Conservation (phyloP, 2,329 filamentous ascomycete genomes). For the Penicillium sp. region DNA sequence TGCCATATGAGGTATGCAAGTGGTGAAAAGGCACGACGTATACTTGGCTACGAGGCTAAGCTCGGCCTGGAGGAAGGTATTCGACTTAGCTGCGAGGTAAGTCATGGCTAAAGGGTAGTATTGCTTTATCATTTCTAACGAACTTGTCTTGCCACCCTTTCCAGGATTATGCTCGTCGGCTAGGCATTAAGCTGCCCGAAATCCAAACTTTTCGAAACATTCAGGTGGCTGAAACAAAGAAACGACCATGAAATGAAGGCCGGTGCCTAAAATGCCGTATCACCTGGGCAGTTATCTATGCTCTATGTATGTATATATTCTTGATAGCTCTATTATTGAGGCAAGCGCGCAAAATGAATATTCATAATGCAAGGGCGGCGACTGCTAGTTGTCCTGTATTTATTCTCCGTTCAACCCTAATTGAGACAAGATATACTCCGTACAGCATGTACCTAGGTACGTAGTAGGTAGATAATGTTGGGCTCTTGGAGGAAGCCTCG, state of each 20-base stretch:
- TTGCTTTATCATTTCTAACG: constrained; percentile 8
- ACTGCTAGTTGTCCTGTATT: neutral
- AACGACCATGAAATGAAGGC: neutral
- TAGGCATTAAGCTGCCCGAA: constrained; percentile 23
- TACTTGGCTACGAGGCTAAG: constrained; percentile 52
- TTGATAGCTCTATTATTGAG: neutral
- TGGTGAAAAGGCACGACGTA: constrained; percentile 47
- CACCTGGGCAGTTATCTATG: neutral
- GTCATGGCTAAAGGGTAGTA: constrained; percentile 12
- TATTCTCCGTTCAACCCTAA: neutral
- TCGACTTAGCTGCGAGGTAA: constrained; percentile 46
- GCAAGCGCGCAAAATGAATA: neutral
- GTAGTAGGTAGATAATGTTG: neutral
- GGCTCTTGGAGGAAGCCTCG: neutral
- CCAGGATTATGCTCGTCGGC: constrained; percentile 31
- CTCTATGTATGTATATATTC: neutral
- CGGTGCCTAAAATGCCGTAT: neutral
- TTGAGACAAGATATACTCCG: neutral
- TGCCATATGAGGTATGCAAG: constrained; percentile 51
- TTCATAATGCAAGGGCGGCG: neutral
- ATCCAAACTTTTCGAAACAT: neutral
- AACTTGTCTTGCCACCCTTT: neutral
- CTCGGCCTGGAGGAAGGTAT: constrained; percentile 52
- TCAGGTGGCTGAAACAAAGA: neutral
- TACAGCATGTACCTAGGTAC: neutral